Percentiles rank a stretch among this genome's conserved stretches.
Conservation (phyloP, 2,329 filamentous ascomycete genomes). For the Curvularia eragrostidis region DNA sequence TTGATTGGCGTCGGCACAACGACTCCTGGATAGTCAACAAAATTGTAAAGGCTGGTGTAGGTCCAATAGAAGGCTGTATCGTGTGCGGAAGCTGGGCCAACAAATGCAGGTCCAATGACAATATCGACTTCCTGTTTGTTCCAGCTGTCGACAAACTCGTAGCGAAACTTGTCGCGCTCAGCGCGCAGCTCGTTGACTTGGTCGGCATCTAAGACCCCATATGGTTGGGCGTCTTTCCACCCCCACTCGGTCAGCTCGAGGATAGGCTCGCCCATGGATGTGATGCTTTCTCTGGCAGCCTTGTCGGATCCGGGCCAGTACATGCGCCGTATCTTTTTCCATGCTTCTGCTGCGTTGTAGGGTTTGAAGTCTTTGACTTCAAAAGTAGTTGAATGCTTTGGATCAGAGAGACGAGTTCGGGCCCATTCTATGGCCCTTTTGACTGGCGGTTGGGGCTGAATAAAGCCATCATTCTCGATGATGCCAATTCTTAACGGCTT, state of each 20-base stretch:
- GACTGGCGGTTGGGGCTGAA: conserved; percentile 51
- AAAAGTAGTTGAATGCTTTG: conserved; percentile 19
- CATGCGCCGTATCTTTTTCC: conserved; percentile 45
- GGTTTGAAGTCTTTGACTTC: conserved; percentile 49
- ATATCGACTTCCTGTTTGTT: conserved; percentile 31
- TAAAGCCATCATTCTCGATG: conserved; percentile 50
- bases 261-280: conserved; percentile 54
- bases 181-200: conserved; percentile 19
- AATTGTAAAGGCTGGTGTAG: conserved; percentile 29
- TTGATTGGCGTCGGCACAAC: conserved; percentile 29
- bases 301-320: conserved; percentile 58
- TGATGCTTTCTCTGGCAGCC: conserved; percentile 43
- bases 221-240: conserved; percentile 11
- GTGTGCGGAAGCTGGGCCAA: conserved; percentile 29
- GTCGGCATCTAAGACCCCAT: conserved; percentile 19
- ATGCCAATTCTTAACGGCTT: conserved; percentile 53
- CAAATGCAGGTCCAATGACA: conserved; percentile 29
- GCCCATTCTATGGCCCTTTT: conserved; percentile 49
- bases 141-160: conserved; percentile 24
- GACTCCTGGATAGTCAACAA: conserved; percentile 31
- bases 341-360: conserved; percentile 39
- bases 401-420: conserved; percentile 17
- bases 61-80: conserved; percentile 34
- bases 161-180: conserved; percentile 23
- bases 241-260: conserved; percentile 51